Evolutionary conservation across 306 rosid genomes (phyloP).

Genomic region (Ochetophila trinervis): DNA sequence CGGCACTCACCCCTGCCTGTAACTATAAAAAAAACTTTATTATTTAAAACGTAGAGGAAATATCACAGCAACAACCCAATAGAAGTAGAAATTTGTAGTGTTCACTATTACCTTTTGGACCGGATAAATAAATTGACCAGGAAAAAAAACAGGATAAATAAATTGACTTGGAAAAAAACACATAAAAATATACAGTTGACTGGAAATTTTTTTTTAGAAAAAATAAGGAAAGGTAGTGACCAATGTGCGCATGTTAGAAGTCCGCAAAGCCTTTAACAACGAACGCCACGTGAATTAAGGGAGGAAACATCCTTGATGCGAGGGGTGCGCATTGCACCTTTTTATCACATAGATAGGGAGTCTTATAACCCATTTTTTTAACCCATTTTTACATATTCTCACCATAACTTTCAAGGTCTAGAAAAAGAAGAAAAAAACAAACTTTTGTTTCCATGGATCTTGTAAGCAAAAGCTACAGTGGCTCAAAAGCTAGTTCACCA

Average conservation of each 20-base stretch:
- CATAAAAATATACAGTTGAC: slow-evolving; percentile 16
- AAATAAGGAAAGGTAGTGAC: neutral
- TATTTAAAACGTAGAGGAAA: neutral
- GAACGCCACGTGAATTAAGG: slow-evolving; percentile 5
- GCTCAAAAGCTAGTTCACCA: no score
- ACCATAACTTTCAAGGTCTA: no score
- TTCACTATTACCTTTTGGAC: slow-evolving; percentile 9
- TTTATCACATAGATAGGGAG: neutral
- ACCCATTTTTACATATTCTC: no score
- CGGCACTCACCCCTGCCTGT: no score
- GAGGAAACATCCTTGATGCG: slow-evolving; percentile 29
- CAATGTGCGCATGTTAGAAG: slow-evolving; percentile 23
- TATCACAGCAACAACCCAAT: slow-evolving; percentile 18
- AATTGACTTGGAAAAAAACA: slow-evolving; percentile 2
- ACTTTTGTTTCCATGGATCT: no score
- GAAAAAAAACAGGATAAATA: neutral
- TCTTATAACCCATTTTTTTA: no score
- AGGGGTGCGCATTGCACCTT: slow-evolving; percentile 3
- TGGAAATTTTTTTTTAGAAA: neutral
- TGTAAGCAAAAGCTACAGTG: no score
- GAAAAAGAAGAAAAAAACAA: no score
- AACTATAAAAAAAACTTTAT: no score
- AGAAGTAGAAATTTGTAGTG: neutral
- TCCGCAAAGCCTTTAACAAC: neutral
- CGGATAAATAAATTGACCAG: slow-evolving; percentile 2